Conservation (phyloP, 768 basidiomycete genomes). For the Auriscalpium orientale region DNA sequence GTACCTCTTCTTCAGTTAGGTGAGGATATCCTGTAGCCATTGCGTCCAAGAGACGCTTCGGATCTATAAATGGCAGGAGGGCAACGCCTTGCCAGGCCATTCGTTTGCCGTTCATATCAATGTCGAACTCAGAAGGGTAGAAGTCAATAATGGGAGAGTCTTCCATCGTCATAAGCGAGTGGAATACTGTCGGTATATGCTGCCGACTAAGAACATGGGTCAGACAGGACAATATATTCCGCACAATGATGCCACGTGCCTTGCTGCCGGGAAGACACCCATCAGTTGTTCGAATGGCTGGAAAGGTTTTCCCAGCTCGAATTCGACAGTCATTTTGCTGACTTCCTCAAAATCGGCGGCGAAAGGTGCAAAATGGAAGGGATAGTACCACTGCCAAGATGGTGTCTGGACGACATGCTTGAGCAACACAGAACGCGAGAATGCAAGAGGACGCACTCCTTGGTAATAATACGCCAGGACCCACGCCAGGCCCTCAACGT, state of each 20-base stretch:
- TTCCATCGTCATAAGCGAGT: conserved; percentile 77
- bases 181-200: conserved; percentile 85
- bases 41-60: conserved; percentile 71
- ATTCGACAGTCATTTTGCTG: conserved; percentile 69
- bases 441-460: conserved; percentile 52
- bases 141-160: conserved; percentile 94
- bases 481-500: conserved; percentile 94
- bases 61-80: conserved; percentile 91
- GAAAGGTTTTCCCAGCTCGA: conserved; percentile 80
- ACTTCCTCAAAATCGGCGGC: conserved; percentile 88
- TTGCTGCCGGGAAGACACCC: conserved; percentile 95
- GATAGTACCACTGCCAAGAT: conserved; percentile 99
- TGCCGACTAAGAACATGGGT: conserved; percentile 47
- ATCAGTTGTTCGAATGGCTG: conserved; percentile 96
- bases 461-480: conserved; percentile 98
- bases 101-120: conserved; percentile 99
- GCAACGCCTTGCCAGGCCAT: conserved; percentile 99
- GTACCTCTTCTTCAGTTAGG: conserved; percentile 74
- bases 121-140: conserved; percentile 85
- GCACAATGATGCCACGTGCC: conserved; percentile 36
- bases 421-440: conserved; percentile 1
- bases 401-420: conserved; percentile 45
- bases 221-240: neutral
- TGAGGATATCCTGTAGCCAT: conserved; percentile 61
- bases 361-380: conserved; percentile 97